A percentile compares a stretch with the other conserved stretches of the same genome.
Evolutionary conservation across 257 asterid species (phyloP).

Genomic region (Craterostigma plantagineum): DNA sequence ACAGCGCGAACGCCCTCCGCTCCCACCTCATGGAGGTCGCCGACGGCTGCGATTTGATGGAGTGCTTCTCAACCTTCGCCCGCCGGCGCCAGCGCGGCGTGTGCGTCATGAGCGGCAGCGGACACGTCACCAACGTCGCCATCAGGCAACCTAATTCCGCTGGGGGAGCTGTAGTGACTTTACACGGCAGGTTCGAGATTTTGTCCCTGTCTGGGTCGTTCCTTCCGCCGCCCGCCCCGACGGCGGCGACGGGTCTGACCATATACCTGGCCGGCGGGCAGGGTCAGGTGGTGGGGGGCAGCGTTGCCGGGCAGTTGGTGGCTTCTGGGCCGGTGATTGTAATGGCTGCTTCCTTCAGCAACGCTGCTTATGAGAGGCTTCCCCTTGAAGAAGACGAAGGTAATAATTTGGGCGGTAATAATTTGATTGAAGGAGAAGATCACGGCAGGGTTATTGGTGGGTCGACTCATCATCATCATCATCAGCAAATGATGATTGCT

Average conservation of each 20-base stretch:
- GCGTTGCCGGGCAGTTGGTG: conserved; percentile 51
- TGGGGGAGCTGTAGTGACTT: conserved; percentile 42
- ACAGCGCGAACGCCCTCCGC: conserved; percentile 56
- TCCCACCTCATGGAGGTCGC: conserved; percentile 69
- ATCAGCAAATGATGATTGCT: conserved; percentile 16
- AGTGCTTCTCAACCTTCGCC: conserved; percentile 42
- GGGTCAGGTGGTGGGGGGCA: conserved; percentile 78
- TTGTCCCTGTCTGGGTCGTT: conserved; percentile 50
- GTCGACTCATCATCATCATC: too few species aligned
- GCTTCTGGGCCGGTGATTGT: conserved; percentile 68
- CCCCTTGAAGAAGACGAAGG: conserved; percentile 62
- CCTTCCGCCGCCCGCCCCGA: conserved; percentile 74
- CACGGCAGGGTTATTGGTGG: too few species aligned
- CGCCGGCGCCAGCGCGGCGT: conserved; percentile 65
- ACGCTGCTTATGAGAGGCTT: conserved; percentile 66
- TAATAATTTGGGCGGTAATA: conserved; percentile 10
- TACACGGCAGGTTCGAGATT: conserved; percentile 72
- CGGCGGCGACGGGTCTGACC: conserved; percentile 48
- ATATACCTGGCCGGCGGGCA: conserved; percentile 61
- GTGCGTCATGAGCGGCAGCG: conserved; percentile 63
- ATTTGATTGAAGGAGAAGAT: conserved; percentile 9
- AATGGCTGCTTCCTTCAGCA: conserved; percentile 71
- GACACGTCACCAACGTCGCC: conserved; percentile 48
- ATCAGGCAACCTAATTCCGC: conserved; percentile 59
- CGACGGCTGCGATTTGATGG: conserved; percentile 62